Evolutionary conservation across 2,329 filamentous ascomycete species (phyloP).

Genomic region (Alternaria incomplexa): DNA sequence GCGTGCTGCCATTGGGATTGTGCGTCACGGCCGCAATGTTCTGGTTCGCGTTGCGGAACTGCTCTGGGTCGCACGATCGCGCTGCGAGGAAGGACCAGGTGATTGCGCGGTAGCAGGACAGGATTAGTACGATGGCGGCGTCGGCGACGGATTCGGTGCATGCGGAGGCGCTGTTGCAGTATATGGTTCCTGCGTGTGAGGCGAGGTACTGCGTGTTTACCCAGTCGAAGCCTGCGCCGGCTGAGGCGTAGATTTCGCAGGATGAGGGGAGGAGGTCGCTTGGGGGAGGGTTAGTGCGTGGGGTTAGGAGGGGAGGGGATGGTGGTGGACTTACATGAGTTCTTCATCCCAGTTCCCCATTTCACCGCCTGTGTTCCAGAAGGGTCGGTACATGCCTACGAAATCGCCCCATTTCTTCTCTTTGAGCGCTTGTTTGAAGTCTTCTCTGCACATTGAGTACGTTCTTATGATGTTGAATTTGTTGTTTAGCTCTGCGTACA

Average conservation of each 20-base stretch:
- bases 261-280: slow-evolving; percentile 54
- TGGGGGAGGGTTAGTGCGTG: not conserved
- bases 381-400: slow-evolving; percentile 61
- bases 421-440: slow-evolving; percentile 50
- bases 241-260: slow-evolving; percentile 64
- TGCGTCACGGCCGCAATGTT: slow-evolving; percentile 65
- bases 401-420: slow-evolving; percentile 52
- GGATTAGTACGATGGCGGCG: slow-evolving; percentile 71
- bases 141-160: slow-evolving; percentile 77
- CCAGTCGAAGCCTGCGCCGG: slow-evolving; percentile 70
- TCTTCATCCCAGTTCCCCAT: slow-evolving; percentile 69
- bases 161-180: slow-evolving; percentile 75
- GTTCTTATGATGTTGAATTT: slow-evolving; percentile 50
- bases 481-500: slow-evolving; percentile 46
- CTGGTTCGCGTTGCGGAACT: slow-evolving; percentile 66
- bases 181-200: slow-evolving; percentile 65
- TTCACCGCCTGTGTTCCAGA: slow-evolving; percentile 69
- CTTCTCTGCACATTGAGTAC: slow-evolving; percentile 47
- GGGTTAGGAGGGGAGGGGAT: not conserved
- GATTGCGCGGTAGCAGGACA: slow-evolving; percentile 72
- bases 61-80: slow-evolving; percentile 48
- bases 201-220: slow-evolving; percentile 66
- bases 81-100: slow-evolving; percentile 68
- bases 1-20: slow-evolving; percentile 66
- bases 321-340: slow-evolving; percentile 51